Evolutionary conservation across 2,329 filamentous ascomycete genomes (phyloP).

Genomic region (Penicillium capsulatum): DNA sequence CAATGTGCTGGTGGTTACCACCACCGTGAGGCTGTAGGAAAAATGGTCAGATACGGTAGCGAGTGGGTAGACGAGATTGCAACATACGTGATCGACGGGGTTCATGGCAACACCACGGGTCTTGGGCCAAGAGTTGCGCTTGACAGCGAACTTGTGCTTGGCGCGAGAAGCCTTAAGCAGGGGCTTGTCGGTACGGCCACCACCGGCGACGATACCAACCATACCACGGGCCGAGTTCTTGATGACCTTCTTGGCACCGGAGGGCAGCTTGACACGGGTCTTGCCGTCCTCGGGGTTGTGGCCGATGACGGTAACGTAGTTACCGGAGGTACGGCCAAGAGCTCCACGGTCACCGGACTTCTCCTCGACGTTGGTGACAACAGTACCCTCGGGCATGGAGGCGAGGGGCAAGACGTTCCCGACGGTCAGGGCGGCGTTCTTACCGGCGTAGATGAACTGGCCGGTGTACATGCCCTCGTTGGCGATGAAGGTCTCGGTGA

Average conservation of each 20-base stretch:
- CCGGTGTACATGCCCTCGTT: constrained; percentile 99
- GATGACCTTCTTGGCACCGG: constrained; percentile 98
- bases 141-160: constrained; percentile 99
- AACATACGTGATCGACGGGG: constrained; percentile 86
- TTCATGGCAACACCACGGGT: constrained; percentile 99
- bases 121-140: constrained; percentile 99
- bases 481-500: constrained; percentile 99
- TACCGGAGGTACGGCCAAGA: constrained; percentile 94
- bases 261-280: constrained; percentile 99
- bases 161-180: constrained; percentile 98
- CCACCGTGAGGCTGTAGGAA: constrained; percentile 70
- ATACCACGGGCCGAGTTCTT: constrained; percentile 90
- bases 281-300: constrained; percentile 99
- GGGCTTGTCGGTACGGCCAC: constrained; percentile 99
- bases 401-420: constrained; percentile 95
- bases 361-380: constrained; percentile 99
- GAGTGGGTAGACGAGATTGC: neutral
- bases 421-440: constrained; percentile 94
- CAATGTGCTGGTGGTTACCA: constrained; percentile 99
- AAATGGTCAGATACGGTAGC: constrained; percentile 17
- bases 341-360: constrained; percentile 95
- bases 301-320: constrained; percentile 97
- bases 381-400: constrained; percentile 97
- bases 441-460: constrained; percentile 99
- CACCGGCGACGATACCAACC: constrained; percentile 99